Evolutionary conservation across 768 basidiomycete genomes (phyloP), one percentile per base, ranked within the genome.

Genomic region (Pleurotus ostreatus): DNA sequence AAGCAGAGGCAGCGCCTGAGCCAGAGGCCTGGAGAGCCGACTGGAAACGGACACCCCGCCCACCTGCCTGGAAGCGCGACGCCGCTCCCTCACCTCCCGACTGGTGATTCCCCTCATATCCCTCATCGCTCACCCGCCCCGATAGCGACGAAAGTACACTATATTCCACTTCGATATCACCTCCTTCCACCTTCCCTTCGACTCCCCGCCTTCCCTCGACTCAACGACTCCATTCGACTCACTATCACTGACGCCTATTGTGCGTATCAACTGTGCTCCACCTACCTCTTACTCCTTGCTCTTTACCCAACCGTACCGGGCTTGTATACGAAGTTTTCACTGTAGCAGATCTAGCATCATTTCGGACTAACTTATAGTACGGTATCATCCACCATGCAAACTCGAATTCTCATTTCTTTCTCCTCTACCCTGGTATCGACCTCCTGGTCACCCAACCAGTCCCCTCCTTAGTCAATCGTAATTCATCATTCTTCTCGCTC

Each of bases 291-390:
- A 22, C 43, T 22, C 16, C 43, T n/a, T 44, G 20, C 16, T n/a
- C 20, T 22, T 47, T 22, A 13, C 46, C 26, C 46, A 22, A 25
- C 46, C 6, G 20, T 18, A 23, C 16, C 46, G 46, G 26, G 48
- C 11, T 49, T 49, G 22, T 25, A 34, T 49, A 26, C 30, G 22
- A 49, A 5, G 30, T 34, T 49, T 49, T 25, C 20, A 15, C 18
- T 47, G 46, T 47, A 47, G 46, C 22, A 47, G 46, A 47, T 49
- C 22, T 49, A 12, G 25, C 22, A 26, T 49, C 48, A 26, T 49
- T 34, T 34, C 22, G 48, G 48, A 49, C 48, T 49, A 49, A 49
- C 25, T 49, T 49, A 49, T 49, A 23, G 48, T 34, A 34, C 30
- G 30, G 30, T 34, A 23, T 12, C 48, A 15, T 30, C 26, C 12